Evolutionary conservation across 192 early-diverging fungal genomes (phyloP).

Genomic region (Piromyces sp.): DNA sequence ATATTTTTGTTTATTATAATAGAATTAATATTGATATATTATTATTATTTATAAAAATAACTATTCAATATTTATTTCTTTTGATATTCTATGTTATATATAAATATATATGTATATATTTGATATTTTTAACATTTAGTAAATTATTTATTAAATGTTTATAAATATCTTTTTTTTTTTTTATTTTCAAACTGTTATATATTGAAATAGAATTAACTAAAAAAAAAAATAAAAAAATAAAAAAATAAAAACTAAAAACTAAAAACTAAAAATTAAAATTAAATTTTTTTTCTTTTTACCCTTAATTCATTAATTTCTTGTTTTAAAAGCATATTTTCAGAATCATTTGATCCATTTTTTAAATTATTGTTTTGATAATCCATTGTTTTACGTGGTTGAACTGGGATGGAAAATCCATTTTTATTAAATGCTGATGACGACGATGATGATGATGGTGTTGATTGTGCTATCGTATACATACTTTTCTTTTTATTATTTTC

Average conservation of each 20-base stretch:
- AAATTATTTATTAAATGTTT: too few relatives aligned
- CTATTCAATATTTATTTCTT: too few relatives aligned
- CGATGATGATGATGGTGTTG: neutral
- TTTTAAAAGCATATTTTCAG: neutral
- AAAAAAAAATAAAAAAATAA: neutral
- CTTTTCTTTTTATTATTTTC: neutral
- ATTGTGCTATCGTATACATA: neutral
- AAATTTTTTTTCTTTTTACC: neutral
- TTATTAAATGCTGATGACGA: neutral
- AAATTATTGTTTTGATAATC: neutral
- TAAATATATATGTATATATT: too few relatives aligned
- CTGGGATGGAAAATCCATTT: neutral
- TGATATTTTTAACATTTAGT: too few relatives aligned
- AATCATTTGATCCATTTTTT: neutral
- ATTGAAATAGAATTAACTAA: too few relatives aligned
- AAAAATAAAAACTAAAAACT: neutral
- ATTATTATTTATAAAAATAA: too few relatives aligned
- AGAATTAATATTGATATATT: too few relatives aligned
- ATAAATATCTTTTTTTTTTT: too few relatives aligned
- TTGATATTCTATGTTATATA: too few relatives aligned
- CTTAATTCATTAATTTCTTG: neutral
- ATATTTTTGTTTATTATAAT: too few relatives aligned
- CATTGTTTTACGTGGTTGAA: neutral
- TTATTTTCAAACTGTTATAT: too few relatives aligned
- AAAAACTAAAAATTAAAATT: neutral